Evolutionary conservation across 176 grass and related monocot genomes (phyloP).

Genomic region (Raddia distichophylla): DNA sequence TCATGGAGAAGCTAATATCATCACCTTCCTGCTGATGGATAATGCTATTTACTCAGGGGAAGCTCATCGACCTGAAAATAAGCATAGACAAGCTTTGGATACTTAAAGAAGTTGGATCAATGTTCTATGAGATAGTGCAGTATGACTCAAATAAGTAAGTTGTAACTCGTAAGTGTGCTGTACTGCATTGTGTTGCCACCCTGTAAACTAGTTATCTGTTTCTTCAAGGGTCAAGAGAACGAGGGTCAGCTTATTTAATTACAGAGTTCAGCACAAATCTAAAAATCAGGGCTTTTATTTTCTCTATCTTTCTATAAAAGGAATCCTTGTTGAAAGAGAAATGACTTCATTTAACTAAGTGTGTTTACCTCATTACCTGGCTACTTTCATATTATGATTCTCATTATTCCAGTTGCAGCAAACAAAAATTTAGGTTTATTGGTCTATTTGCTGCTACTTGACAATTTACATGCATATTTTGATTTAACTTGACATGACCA

Average conservation of each 20-base stretch:
- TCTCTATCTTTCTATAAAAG: background rate
- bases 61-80: constrained; percentile 80
- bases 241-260: background rate
- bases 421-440: background rate
- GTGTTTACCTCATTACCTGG: background rate
- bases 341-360: background rate
- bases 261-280: background rate
- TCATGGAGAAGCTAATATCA: constrained; percentile 17
- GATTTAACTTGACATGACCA: background rate
- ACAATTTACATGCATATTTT: background rate
- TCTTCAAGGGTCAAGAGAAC: background rate
- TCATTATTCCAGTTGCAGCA: background rate
- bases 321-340: background rate
- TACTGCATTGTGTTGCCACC: constrained; percentile 36
- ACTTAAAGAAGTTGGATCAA: constrained; percentile 83
- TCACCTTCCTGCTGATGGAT: constrained; percentile 37
- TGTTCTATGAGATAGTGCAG: constrained; percentile 81
- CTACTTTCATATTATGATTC: background rate
- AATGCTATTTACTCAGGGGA: constrained; percentile 61
- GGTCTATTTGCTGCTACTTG: background rate
- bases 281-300: background rate
- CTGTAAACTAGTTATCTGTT: constrained; percentile 18
- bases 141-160: constrained; percentile 70
- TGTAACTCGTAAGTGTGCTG: constrained; percentile 51
- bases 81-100: constrained; percentile 80